These are phyloP conservation scores for Malassezia yamatoensis DNA, from an alignment of 1,284 basidiomycete species.

Conservation along the genomic window DNA sequence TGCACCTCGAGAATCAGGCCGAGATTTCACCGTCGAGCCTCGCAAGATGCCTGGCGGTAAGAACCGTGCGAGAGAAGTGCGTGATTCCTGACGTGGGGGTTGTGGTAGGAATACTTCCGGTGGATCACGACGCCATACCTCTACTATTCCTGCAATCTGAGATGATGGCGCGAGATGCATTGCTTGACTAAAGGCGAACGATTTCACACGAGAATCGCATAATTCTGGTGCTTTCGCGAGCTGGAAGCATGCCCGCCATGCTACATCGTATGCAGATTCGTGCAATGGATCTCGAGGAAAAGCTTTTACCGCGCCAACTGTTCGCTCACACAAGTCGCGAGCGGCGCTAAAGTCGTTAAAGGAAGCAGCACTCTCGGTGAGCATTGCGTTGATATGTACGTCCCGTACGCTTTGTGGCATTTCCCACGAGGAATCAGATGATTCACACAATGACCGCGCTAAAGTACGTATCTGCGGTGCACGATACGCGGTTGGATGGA, in stretches of 20 bases:
- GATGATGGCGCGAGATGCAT: slow-evolving; percentile 13
- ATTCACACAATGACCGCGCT: neutral
- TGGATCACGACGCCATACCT: neutral
- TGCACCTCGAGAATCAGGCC: neutral
- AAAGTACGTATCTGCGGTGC: slow-evolving; percentile 5
- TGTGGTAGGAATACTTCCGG: neutral
- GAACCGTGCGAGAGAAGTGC: neutral
- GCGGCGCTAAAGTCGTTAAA: slow-evolving; percentile 6
- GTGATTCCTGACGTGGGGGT: neutral
- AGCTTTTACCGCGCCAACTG: neutral
- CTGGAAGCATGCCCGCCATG: slow-evolving; percentile 18
- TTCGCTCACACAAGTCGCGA: slow-evolving; percentile 5
- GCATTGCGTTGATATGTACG: slow-evolving; percentile 15
- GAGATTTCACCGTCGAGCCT: neutral
- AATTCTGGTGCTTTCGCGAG: slow-evolving; percentile 13
- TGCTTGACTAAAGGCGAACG: slow-evolving; percentile 8
- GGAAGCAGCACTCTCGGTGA: slow-evolving; percentile 10
- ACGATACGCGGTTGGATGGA: slow-evolving; percentile 11
- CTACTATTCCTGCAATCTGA: slow-evolving; percentile 7
- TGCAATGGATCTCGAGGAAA: neutral
- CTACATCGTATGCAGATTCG: slow-evolving; percentile 5
- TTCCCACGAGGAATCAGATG: too few relatives aligned
- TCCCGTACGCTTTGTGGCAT: neutral
- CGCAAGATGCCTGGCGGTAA: slow-evolving; percentile 1
- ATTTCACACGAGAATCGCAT: slow-evolving; percentile 1